Conservation (phyloP, 768 basidiomycete species). For the Brasilioporus rufonigricans region DNA sequence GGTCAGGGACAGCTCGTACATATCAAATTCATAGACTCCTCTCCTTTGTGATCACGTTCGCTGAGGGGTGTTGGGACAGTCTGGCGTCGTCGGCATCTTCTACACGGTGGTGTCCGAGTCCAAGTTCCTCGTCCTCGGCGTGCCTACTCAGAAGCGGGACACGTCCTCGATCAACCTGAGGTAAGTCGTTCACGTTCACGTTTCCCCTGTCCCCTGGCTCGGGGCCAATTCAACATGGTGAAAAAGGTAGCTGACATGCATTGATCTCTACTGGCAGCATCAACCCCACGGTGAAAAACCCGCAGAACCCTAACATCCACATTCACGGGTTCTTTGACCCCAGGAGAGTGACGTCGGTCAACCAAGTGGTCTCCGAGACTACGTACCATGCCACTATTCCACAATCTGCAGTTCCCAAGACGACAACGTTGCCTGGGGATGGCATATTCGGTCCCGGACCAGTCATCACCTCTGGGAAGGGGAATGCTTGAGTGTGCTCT, state of each 20-base stretch:
- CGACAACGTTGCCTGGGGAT: background rate
- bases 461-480: no score
- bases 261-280: constrained; percentile 28
- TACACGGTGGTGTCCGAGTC: constrained; percentile 37
- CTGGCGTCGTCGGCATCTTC: constrained; percentile 36
- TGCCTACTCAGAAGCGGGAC: constrained; percentile 29
- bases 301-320: constrained; percentile 9
- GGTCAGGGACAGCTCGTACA: constrained; percentile 28
- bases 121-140: constrained; percentile 33
- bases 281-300: constrained; percentile 28
- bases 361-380: constrained; percentile 33
- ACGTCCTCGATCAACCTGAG: constrained; percentile 39
- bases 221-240: no score
- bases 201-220: no score
- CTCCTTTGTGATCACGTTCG: background rate
- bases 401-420: constrained; percentile 16
- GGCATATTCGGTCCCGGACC: no score
- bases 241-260: no score
- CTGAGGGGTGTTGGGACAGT: constrained; percentile 9
- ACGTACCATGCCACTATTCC: constrained; percentile 26
- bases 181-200: no score
- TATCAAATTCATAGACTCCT: no score
- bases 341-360: constrained; percentile 29
- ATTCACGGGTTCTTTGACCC: constrained; percentile 35
- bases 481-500: no score